Conservation (phyloP, 2,329 filamentous ascomycete species). For the Arthrobotrys iridis region DNA sequence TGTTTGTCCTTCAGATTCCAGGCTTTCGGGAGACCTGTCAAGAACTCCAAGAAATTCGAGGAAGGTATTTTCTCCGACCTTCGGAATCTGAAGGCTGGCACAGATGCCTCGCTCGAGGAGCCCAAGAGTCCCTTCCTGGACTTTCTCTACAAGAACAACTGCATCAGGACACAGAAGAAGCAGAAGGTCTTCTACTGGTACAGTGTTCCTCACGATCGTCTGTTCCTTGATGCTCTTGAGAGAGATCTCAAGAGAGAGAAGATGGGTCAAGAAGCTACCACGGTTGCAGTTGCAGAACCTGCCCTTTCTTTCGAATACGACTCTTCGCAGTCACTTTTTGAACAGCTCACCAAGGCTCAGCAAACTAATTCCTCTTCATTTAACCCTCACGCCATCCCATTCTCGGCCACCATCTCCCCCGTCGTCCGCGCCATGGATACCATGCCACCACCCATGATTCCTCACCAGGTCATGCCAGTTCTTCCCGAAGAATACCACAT, state of each 20-base stretch:
- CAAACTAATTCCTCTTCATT: slow-evolving; percentile 98
- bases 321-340: slow-evolving; percentile 97
- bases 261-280: slow-evolving; percentile 98
- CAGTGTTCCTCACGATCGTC: slow-evolving; percentile 94
- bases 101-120: slow-evolving; percentile 96
- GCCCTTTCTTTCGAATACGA: slow-evolving; percentile 99
- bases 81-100: slow-evolving; percentile 97
- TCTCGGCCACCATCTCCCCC: slow-evolving; percentile 85
- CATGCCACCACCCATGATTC: slow-evolving; percentile 91
- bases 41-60: slow-evolving; percentile 99
- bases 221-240: slow-evolving; percentile 97
- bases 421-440: slow-evolving; percentile 90
- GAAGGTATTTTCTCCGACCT: slow-evolving; percentile 99
- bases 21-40: slow-evolving; percentile 96
- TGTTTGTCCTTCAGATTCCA: slow-evolving; percentile 98
- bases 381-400: slow-evolving; percentile 78
- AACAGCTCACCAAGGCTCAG: slow-evolving; percentile 98
- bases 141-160: slow-evolving; percentile 99
- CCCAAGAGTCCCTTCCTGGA: slow-evolving; percentile 98
- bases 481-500: slow-evolving; percentile 66
- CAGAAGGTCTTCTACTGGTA: slow-evolving; percentile 99
- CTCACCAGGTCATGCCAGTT: slow-evolving; percentile 64
- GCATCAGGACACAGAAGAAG: slow-evolving; percentile 99
- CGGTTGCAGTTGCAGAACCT: slow-evolving; percentile 94
- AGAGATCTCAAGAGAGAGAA: slow-evolving; percentile 98